Percentiles rank a stretch among this genome's conserved stretches.
phyloP scores from a whole-genome alignment of 2,329 filamentous ascomycete species.

The Ceratocystis albifundus region DNA sequence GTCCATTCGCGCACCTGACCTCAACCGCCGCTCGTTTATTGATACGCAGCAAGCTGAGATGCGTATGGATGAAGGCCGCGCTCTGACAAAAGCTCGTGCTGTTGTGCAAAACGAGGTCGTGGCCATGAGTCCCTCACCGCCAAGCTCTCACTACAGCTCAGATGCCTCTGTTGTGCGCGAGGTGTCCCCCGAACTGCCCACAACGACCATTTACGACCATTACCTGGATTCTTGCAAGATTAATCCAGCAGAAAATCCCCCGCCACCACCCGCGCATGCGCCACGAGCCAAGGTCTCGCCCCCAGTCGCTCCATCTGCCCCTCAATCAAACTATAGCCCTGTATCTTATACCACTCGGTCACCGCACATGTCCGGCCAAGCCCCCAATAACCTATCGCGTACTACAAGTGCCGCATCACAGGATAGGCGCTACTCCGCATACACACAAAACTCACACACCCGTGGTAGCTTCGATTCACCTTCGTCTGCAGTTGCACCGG shows the following conservation, averaged over 20 bases:
- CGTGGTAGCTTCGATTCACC: conserved; percentile 3
- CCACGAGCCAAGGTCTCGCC: conserved; percentile 6
- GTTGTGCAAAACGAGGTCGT: not conserved
- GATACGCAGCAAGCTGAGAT: conserved; percentile 49
- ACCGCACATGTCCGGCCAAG: conserved; percentile 11
- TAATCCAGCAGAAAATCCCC: not conserved
- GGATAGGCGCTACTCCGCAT: conserved; percentile 26
- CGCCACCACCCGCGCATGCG: not conserved
- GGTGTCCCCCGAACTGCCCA: conserved; percentile 19
- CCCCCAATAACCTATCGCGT: conserved; percentile 24
- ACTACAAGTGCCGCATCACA: conserved; percentile 27
- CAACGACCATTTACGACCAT: conserved; percentile 11
- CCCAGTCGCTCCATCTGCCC: not conserved
- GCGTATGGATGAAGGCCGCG: conserved; percentile 48
- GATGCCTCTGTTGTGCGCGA: conserved; percentile 17
- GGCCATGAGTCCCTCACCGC: conserved; percentile 18
- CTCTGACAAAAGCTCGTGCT: conserved; percentile 40
- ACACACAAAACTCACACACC: conserved; percentile 17
- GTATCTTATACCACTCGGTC: conserved; percentile 12
- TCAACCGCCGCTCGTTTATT: conserved; percentile 47
- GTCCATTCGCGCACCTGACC: conserved; percentile 35
- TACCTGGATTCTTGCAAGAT: not conserved
- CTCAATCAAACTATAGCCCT: conserved; percentile 19
- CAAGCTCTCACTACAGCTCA: conserved; percentile 19
- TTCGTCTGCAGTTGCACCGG: not conserved